Conservation (phyloP, 1,139 yeast genomes). For the Scheffersomyces cryptocercus region DNA sequence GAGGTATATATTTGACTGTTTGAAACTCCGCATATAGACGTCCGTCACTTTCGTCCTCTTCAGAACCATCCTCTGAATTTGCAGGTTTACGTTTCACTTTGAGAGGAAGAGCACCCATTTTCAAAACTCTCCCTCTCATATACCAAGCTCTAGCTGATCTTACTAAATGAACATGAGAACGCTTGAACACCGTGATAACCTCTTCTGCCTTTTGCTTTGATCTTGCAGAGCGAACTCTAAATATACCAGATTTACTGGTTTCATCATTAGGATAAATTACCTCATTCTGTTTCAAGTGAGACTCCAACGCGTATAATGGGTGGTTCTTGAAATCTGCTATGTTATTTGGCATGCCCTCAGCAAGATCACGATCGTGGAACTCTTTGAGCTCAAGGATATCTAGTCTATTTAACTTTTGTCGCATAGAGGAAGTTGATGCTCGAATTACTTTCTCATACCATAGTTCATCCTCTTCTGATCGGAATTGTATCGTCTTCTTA, state of each 20-base stretch:
- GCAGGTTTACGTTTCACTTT: conserved; percentile 34
- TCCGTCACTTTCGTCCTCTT: conserved; percentile 43
- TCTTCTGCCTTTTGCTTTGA: conserved; percentile 29
- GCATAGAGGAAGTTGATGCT: conserved; percentile 27
- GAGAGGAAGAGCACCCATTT: conserved; percentile 67
- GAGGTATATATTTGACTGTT: conserved; percentile 70
- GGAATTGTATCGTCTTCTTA: conserved; percentile 63
- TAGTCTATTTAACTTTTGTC: conserved; percentile 38
- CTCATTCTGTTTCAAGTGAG: conserved; percentile 71
- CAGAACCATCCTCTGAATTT: conserved; percentile 27
- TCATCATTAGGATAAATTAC: conserved; percentile 67
- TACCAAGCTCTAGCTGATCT: conserved; percentile 87
- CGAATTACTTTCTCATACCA: conserved; percentile 62
- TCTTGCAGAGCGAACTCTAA: conserved; percentile 37
- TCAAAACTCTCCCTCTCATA: conserved; percentile 72
- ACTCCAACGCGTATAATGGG: conserved; percentile 82
- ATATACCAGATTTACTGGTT: conserved; percentile 62
- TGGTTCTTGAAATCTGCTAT: conserved; percentile 83
- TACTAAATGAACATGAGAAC: conserved; percentile 63
- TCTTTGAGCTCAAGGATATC: conserved; percentile 75
- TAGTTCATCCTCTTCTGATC: conserved; percentile 52
- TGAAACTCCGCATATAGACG: conserved; percentile 77
- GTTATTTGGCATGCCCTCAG: conserved; percentile 87
- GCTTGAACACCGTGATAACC: conserved; percentile 60
- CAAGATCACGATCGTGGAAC: conserved; percentile 61